These are phyloP conservation scores for Ganoderma leucocontextum DNA, from an alignment of 1,284 basidiomycete species.

Conservation along the genomic window DNA sequence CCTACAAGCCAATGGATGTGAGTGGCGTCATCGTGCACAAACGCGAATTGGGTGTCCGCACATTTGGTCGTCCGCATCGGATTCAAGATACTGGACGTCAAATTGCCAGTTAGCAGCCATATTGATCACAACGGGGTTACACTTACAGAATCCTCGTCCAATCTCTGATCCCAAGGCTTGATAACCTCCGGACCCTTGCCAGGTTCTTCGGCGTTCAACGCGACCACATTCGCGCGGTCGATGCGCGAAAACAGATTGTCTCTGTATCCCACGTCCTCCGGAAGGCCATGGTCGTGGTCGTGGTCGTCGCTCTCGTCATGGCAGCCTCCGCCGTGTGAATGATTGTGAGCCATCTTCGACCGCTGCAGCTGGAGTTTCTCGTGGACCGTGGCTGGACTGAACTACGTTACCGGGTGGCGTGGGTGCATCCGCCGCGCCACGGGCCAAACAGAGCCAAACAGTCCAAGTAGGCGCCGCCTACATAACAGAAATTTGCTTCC, in stretches of 20 bases:
- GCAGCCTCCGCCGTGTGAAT: constrained; percentile 56
- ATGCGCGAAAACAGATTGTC: constrained; percentile 77
- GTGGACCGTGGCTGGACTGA: too few relatives aligned
- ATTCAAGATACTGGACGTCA: constrained; percentile 69
- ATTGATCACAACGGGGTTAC: neutral
- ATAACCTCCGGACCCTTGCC: constrained; percentile 61
- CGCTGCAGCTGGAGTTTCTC: neutral
- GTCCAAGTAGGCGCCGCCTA: neutral
- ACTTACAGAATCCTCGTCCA: constrained; percentile 67
- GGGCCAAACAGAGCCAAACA: constrained; percentile 1
- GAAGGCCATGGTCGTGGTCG: constrained; percentile 47
- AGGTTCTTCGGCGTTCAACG: constrained; percentile 63
- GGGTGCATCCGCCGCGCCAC: neutral
- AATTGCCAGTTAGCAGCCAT: constrained; percentile 9
- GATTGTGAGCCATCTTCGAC: constrained; percentile 56
- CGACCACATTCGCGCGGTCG: constrained; percentile 76
- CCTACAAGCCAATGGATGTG: constrained; percentile 45
- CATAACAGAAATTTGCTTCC: neutral
- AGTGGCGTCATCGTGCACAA: neutral
- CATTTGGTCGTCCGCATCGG: constrained; percentile 87
- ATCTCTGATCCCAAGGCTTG: constrained; percentile 80
- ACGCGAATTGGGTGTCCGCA: constrained; percentile 42
- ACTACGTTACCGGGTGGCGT: neutral
- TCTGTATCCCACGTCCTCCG: constrained; percentile 60
- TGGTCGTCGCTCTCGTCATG: constrained; percentile 64